Evolutionary conservation across 768 basidiomycete genomes (phyloP).

Genomic region (Collybia nuda): DNA sequence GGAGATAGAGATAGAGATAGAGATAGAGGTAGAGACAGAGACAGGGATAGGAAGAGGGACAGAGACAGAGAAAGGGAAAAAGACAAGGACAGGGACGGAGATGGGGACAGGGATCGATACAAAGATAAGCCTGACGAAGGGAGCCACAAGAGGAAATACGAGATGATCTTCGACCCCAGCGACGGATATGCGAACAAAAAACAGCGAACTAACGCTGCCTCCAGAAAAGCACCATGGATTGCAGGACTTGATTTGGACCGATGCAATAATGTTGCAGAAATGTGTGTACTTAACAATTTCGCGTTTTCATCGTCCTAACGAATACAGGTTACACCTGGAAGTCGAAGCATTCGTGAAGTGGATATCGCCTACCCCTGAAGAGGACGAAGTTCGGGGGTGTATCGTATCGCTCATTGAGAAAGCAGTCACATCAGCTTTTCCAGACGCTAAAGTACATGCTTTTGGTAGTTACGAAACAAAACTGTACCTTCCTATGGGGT

Average conservation of each 20-base stretch:
- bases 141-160: conserved; percentile 39
- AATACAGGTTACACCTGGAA: conserved; percentile 77
- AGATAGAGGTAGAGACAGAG: conserved; percentile 1
- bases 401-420: conserved; percentile 69
- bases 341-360: conserved; percentile 83
- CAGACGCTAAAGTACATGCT: conserved; percentile 78
- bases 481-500: conserved; percentile 92
- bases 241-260: conserved; percentile 66
- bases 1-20: too few relatives aligned
- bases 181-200: conserved; percentile 56
- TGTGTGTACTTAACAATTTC: conserved; percentile 51
- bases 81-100: conserved; percentile 11
- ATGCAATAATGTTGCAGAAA: conserved; percentile 78
- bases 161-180: conserved; percentile 39
- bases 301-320: background rate
- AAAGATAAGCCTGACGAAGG: conserved; percentile 23
- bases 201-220: conserved; percentile 48
- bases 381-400: conserved; percentile 82
- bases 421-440: conserved; percentile 64
- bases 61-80: conserved; percentile 1
- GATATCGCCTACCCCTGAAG: conserved; percentile 82
- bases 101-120: conserved; percentile 17
- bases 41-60: conserved; percentile 6
- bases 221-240: conserved; percentile 72
- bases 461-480: conserved; percentile 96